Evolutionary conservation across 78 protist genomes (phyloP).

Genomic region (Dictyostelium intermedium): DNA sequence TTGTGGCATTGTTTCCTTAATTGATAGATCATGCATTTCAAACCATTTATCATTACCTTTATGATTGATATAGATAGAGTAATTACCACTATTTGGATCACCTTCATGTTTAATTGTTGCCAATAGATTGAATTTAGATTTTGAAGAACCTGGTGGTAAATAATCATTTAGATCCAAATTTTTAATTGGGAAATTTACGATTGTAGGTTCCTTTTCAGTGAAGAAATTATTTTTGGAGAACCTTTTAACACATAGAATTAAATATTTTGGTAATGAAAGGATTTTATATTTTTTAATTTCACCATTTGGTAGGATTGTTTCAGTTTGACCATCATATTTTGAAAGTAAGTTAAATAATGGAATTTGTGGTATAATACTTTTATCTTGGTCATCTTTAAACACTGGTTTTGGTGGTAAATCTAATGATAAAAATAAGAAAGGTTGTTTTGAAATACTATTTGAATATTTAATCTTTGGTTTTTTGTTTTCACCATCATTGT

Average conservation of each 20-base stretch:
- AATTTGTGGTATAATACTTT: slow-evolving; percentile 91
- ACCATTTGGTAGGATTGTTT: slow-evolving; percentile 17
- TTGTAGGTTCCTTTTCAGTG: slow-evolving; percentile 95
- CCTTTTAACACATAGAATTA: slow-evolving; percentile 91
- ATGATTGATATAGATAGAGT: slow-evolving; percentile 45
- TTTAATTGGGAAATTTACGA: slow-evolving; percentile 95
- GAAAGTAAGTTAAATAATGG: slow-evolving; percentile 69
- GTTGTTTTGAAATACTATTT: neutral
- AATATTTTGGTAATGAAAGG: slow-evolving; percentile 88
- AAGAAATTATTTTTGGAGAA: slow-evolving; percentile 90
- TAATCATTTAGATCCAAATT: slow-evolving; percentile 89
- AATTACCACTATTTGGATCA: slow-evolving; percentile 55
- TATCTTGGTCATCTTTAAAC: slow-evolving; percentile 89
- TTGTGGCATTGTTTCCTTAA: slow-evolving; percentile 85
- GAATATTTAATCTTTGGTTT: neutral
- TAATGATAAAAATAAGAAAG: slow-evolving; percentile 82
- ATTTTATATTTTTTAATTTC: slow-evolving; percentile 76
- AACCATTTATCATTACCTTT: slow-evolving; percentile 84
- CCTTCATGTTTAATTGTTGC: slow-evolving; percentile 83
- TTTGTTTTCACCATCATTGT: neutral
- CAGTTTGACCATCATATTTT: slow-evolving; percentile 89
- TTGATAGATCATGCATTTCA: slow-evolving; percentile 86
- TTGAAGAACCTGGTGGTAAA: neutral
- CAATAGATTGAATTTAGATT: slow-evolving; percentile 59
- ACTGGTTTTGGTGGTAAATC: slow-evolving; percentile 96